A percentile compares a stretch with the other conserved stretches of the same genome.
Evolutionary conservation across 2,329 filamentous ascomycete species (phyloP).

Genomic region (Didymella pinodella): DNA sequence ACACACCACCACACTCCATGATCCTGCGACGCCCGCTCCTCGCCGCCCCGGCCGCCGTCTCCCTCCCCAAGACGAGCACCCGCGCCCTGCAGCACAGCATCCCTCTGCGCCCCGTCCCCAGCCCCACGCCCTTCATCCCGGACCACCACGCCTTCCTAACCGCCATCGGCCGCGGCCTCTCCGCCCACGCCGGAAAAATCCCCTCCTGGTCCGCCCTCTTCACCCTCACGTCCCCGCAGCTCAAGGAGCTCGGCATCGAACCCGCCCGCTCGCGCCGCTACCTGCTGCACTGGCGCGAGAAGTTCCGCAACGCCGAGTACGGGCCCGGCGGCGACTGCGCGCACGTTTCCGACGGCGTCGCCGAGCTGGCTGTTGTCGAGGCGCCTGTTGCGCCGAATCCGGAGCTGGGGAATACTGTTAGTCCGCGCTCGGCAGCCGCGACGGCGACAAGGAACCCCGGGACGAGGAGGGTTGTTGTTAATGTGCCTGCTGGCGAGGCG

Average conservation of each 20-base stretch:
- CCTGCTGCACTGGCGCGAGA: conserved; percentile 85
- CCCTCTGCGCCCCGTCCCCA: conserved; percentile 62
- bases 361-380: conserved; percentile 66
- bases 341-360: conserved; percentile 68
- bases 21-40: conserved; percentile 48
- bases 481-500: conserved; percentile 57
- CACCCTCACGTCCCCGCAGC: conserved; percentile 76
- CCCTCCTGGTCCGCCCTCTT: conserved; percentile 91
- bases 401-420: conserved; percentile 34
- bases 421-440: conserved; percentile 46
- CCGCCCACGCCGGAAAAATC: conserved; percentile 84
- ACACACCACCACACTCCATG: conserved; percentile 34
- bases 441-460: conserved; percentile 63
- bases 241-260: conserved; percentile 84
- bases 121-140: conserved; percentile 84
- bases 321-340: conserved; percentile 85
- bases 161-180: conserved; percentile 87
- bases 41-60: conserved; percentile 35
- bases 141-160: conserved; percentile 86
- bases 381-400: conserved; percentile 53
- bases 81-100: conserved; percentile 53
- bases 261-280: conserved; percentile 83
- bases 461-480: conserved; percentile 67
- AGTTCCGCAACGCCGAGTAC: conserved; percentile 78
- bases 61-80: conserved; percentile 39